Evolutionary conservation across 2,329 filamentous ascomycete genomes (phyloP).

Genomic region (Pestalotiopsis sp.): DNA sequence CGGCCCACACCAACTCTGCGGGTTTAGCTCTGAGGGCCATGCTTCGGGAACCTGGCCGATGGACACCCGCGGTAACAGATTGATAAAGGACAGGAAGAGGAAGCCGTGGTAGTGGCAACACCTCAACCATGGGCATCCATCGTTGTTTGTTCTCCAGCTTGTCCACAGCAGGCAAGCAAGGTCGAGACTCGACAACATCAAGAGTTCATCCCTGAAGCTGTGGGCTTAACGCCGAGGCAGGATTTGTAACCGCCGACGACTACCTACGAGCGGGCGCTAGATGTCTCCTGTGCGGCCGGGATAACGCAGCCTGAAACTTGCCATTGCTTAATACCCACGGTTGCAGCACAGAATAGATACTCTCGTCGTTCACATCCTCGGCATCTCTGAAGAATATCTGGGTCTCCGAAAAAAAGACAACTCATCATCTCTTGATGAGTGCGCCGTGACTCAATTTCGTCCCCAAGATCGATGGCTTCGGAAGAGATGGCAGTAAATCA

Average conservation of each 20-base stretch:
- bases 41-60: not conserved
- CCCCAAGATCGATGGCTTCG: not conserved
- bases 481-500: not conserved
- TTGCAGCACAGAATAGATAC: not conserved
- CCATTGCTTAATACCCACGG: not conserved
- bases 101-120: not conserved
- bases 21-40: not conserved
- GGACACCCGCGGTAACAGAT: not conserved
- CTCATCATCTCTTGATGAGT: too few relatives aligned
- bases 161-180: too few relatives aligned
- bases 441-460: not conserved
- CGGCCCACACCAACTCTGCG: not conserved
- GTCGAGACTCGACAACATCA: not conserved
- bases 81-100: not conserved
- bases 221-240: not conserved
- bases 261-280: not conserved
- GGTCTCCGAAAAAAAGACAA: not conserved
- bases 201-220: not conserved
- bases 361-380: not conserved
- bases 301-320: not conserved
- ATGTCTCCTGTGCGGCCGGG: not conserved
- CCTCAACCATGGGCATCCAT: not conserved
- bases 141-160: too few relatives aligned
- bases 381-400: not conserved
- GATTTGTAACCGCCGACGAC: not conserved